phyloP scores from a whole-genome alignment of 805 yeast species.

The Sugiyamaella chiloensis region DNA sequence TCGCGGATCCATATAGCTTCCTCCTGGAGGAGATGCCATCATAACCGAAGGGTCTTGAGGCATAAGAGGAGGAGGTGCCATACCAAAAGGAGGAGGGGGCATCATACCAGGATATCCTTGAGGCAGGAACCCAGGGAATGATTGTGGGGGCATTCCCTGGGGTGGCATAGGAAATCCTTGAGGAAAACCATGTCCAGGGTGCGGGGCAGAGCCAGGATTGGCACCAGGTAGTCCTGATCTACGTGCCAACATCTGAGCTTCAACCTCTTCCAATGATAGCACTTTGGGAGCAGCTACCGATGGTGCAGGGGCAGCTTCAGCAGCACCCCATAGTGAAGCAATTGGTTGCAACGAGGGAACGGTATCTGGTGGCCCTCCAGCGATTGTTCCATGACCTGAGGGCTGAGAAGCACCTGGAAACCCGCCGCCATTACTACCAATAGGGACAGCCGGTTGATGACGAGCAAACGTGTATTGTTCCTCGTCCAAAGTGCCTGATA shows the following conservation, averaged over 20 bases:
- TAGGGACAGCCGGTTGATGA: conserved; percentile 38
- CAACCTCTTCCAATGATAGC: conserved; percentile 78
- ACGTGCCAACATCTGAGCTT: conserved; percentile 60
- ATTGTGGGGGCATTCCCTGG: conserved; percentile 16
- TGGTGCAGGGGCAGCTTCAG: conserved; percentile 24
- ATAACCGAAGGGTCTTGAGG: conserved; percentile 20
- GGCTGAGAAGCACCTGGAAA: conserved; percentile 6
- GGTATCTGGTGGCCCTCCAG: conserved; percentile 27
- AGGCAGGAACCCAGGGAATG: conserved; percentile 12
- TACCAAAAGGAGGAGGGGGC: conserved; percentile 7
- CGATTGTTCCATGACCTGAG: conserved; percentile 27
- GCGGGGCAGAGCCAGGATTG: not conserved
- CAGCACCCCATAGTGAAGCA: conserved; percentile 65
- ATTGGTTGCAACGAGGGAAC: conserved; percentile 53
- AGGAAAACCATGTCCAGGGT: not conserved
- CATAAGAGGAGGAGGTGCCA: conserved; percentile 8
- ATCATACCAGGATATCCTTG: conserved; percentile 10
- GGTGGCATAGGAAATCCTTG: conserved; percentile 9
- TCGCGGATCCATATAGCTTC: conserved; percentile 10
- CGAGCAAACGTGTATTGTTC: conserved; percentile 29
- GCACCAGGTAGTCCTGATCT: conserved; percentile 36
- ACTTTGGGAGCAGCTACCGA: conserved; percentile 39
- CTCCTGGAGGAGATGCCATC: conserved; percentile 7
- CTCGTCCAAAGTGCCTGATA: conserved; percentile 29
- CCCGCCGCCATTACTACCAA: conserved; percentile 11